These are phyloP conservation scores for Penicillium salamii DNA, from an alignment of 495 filamentous ascomycete genomes.

Conservation along the genomic window DNA sequence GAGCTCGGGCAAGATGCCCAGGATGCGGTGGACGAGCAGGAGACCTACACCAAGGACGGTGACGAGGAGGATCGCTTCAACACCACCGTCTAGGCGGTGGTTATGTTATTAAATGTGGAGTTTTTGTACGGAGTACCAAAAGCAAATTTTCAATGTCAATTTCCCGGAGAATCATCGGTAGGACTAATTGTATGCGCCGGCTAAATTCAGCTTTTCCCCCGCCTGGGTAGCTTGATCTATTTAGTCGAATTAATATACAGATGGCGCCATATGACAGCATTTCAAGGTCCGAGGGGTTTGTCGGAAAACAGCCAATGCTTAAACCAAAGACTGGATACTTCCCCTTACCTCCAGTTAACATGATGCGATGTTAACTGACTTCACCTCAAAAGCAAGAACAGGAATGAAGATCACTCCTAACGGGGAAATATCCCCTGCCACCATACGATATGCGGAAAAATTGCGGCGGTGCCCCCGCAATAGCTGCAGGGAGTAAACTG, in stretches of 20 bases:
- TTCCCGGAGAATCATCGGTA: slow-evolving; percentile 21
- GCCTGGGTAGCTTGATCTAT: slow-evolving; percentile 7
- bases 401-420: background rate
- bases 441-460: slow-evolving; percentile 31
- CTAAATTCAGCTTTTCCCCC: slow-evolving; percentile 23
- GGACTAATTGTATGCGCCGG: slow-evolving; percentile 6
- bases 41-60: slow-evolving; percentile 39
- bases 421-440: background rate
- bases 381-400: no score
- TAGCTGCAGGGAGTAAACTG: background rate
- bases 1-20: slow-evolving; percentile 40
- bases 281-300: no score
- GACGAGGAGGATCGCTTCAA: slow-evolving; percentile 46
- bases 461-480: slow-evolving; percentile 21
- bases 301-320: no score
- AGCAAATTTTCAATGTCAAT: slow-evolving; percentile 6
- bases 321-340: no score
- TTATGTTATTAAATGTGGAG: background rate
- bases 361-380: no score
- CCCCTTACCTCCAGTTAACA: no score
- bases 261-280: background rate
- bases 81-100: slow-evolving; percentile 35
- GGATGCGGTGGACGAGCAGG: slow-evolving; percentile 33
- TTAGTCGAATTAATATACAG: background rate
- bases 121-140: slow-evolving; percentile 14